Percentiles rank a stretch among this genome's conserved stretches.
Conservation (phyloP, 2,329 filamentous ascomycete species). For the Fusarium papillatum region DNA sequence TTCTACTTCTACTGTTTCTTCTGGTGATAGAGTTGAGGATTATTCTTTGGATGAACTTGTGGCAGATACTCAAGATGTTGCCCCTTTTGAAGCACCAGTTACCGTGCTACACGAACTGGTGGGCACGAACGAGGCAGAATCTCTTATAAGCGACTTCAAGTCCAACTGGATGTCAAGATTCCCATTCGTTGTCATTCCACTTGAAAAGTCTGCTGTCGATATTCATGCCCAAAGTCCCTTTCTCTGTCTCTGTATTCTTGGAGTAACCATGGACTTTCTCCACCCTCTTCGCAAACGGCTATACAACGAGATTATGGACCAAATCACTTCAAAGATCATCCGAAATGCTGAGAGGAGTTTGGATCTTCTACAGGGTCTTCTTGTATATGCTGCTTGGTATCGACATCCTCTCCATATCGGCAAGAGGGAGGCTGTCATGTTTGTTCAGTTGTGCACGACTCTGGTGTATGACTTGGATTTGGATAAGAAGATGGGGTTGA, state of each 20-base stretch:
- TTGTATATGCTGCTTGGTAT: slow-evolving; percentile 4
- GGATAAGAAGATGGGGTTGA: background rate
- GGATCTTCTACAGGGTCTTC: slow-evolving; percentile 1
- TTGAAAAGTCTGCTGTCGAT: background rate
- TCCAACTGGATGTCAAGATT: background rate
- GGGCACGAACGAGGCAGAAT: background rate
- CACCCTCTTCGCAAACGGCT: background rate
- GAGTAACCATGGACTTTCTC: background rate
- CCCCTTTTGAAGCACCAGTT: background rate
- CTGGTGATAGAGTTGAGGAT: background rate
- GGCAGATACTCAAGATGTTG: background rate
- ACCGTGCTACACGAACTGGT: background rate
- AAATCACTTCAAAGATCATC: background rate
- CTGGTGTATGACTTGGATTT: background rate
- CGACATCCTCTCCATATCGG: background rate
- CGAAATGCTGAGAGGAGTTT: background rate
- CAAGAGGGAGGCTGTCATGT: background rate
- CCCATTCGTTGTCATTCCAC: background rate
- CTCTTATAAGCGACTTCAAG: background rate
- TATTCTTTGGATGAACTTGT: background rate
- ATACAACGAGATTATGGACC: background rate
- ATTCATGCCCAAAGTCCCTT: background rate
- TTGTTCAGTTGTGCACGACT: background rate
- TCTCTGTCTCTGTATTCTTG: background rate
- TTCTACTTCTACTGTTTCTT: background rate